These are phyloP conservation scores for Aspergillus sclerotioniger DNA, from an alignment of 495 filamentous ascomycete genomes.

Conservation along the genomic window DNA sequence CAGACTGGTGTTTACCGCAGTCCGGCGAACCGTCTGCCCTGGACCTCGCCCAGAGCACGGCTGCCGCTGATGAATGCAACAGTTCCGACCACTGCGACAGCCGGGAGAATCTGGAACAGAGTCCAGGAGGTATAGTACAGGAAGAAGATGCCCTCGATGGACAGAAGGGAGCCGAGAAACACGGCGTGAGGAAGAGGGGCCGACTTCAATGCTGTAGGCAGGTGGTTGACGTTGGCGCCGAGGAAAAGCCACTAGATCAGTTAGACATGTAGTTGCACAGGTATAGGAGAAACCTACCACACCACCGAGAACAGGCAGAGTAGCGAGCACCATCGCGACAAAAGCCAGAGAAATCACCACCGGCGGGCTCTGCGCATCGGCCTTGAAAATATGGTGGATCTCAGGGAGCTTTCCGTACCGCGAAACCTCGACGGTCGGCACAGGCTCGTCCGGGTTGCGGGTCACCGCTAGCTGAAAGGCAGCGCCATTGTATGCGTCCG, in stretches of 20 bases:
- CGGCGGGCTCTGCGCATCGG: constrained; percentile 76
- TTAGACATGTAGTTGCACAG: too few relatives aligned
- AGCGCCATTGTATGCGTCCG: constrained; percentile 60
- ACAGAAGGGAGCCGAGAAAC: constrained; percentile 80
- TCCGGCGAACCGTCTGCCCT: constrained; percentile 77
- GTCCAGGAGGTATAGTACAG: constrained; percentile 94
- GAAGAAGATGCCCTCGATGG: constrained; percentile 90
- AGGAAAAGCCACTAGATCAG: constrained; percentile 66
- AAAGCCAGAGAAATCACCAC: constrained; percentile 80
- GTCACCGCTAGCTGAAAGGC: constrained; percentile 67
- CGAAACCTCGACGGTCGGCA: constrained; percentile 56
- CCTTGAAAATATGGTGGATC: constrained; percentile 89
- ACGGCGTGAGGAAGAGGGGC: constrained; percentile 75
- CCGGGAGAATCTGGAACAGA: constrained; percentile 84
- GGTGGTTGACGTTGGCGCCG: constrained; percentile 81
- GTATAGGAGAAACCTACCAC: constrained; percentile 51
- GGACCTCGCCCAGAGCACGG: constrained; percentile 89
- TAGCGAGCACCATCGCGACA: constrained; percentile 62
- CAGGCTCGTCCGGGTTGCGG: constrained; percentile 58
- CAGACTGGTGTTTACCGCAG: constrained; percentile 55
- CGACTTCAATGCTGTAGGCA: constrained; percentile 65
- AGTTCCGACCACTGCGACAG: constrained; percentile 60
- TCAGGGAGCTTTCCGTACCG: constrained; percentile 79
- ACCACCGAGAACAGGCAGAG: constrained; percentile 68
- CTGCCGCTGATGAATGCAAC: constrained; percentile 85